Base-by-base conservation (phyloP, 164 flowering plant species). In the Berberis vulgaris region DNA sequence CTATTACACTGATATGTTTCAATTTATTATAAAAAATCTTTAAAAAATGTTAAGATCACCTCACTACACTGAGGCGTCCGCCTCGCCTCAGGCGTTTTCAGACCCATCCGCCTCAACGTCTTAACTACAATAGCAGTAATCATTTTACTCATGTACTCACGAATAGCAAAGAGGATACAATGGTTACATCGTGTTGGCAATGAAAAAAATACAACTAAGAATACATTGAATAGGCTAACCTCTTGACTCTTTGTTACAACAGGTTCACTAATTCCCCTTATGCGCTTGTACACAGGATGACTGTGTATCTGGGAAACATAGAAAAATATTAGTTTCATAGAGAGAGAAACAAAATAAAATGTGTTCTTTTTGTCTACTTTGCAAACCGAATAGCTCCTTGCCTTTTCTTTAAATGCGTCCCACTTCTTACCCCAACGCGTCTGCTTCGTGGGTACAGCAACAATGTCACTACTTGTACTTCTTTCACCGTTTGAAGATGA, bases 391-490 rank as follows among this genome's bases (percentile, higher is more conserved):
- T 6, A 5, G 58, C 12, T 2, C 64, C 6, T 65, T 60, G 87
- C 99, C 92, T 91, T 94, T 38, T 77, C 79, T 76, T 78, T 91
- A 42, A 91, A 57, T 44, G 86, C 76, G 45, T 86, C 92, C 91
- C 90, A 90, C 77, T 82, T 88, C 78, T 86, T 88, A 67, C 83
- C 78, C 88, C 84, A 89, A 40, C 46, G 73, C 45, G 99, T 82
- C 62, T 86, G 86, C 67, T 84, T 86, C 57, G 75, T 59, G 44
- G 93, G 96, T 54, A 87, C 72, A 68, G 87, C 65, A 60, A 82
- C 96, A 62, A 95, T 61, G 54, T 95, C 97, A 41, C 87, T 91
- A 75, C 77, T 81, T 7, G 85, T 72, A 65, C 99, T 95, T 81
- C 70, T 82, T 74, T 87, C 89, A 60, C 72, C 87, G 7, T 73